A percentile compares a stretch with the other conserved stretches of the same genome.
Evolutionary conservation across 257 asterid genomes (phyloP).

Genomic region (Solanum paucissectum): DNA sequence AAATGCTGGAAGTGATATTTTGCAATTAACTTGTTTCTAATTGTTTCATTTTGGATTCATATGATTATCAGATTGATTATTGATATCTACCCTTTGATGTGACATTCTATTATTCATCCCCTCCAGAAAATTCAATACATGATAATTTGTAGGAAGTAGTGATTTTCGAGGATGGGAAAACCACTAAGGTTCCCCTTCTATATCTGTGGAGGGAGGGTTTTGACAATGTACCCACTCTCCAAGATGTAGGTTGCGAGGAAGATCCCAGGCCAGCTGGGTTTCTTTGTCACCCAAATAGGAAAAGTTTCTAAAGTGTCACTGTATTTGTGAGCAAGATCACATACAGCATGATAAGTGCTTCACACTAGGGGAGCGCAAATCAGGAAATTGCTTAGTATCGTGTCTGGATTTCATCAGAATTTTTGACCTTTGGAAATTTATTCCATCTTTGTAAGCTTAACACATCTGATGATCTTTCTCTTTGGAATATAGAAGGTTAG

Average conservation of each 20-base stretch:
- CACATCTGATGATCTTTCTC: background rate
- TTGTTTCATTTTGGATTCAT: background rate
- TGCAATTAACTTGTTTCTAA: background rate
- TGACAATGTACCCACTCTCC: background rate
- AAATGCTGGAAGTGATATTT: background rate
- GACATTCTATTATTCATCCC: background rate
- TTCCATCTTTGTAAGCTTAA: background rate
- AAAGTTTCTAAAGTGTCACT: background rate
- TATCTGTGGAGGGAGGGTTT: background rate
- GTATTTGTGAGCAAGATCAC: background rate
- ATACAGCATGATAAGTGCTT: background rate
- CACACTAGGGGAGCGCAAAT: background rate
- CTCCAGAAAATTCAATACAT: background rate
- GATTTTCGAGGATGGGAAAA: background rate
- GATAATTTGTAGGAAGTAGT: background rate
- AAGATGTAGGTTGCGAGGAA: background rate
- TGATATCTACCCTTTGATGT: background rate
- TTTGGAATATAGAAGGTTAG: background rate
- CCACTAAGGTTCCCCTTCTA: background rate
- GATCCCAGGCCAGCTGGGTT: background rate
- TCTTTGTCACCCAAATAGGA: background rate
- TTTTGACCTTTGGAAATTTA: background rate
- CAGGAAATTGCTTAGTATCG: background rate
- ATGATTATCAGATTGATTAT: background rate
- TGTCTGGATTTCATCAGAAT: background rate